Evolutionary conservation across 1,284 basidiomycete species (phyloP), one percentile per base, ranked within the genome.

Genomic region (Ganoderma lingzhi): DNA sequence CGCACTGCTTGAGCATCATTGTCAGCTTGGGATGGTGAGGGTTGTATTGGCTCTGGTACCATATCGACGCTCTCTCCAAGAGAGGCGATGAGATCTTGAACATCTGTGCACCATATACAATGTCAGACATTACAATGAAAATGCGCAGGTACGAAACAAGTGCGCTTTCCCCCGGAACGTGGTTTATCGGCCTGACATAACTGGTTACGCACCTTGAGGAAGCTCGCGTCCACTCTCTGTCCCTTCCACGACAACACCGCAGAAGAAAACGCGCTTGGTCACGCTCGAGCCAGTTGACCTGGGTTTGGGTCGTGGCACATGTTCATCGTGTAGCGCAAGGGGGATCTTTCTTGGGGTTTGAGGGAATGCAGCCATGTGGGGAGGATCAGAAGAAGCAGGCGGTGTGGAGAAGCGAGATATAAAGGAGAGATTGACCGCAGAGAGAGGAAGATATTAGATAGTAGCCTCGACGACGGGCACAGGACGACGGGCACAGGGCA

Each of bases 161-260:
- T 12, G 37, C 17, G 39, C n/a, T 9, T 17, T 19, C 32, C n/a
- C 3, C 19, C 6, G n/a, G 23, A 12, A 17, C 37, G 37, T 19
- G 14, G 6, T 15, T n/a, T 12, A 32, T 19, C 8, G 1, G 1
- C 56, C n/a, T 12, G 35, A 35, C 35, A 62, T 28, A 35, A 41
- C 30, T 64, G 62, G 68, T 15, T 28, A 81, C 84, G 69, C 75
- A 91, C 93, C 93, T 80, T 90, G 88, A 56, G 91, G 85, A 65
- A 94, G 85, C 70, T 87, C 85, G 73, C 83, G 85, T 1, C 90
- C 91, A 74, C 87, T 85, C 70, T 91, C 90, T 48, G 90, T 88
- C 63, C 90, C 91, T 80, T 95, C 93, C 37, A 95, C 91, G 28
- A 95, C 93, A 42, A 95, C 92, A 45, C 90, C 91, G 74, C 91